phyloP scores from a whole-genome alignment of 345 rosid species.

The Boechera stricta region DNA sequence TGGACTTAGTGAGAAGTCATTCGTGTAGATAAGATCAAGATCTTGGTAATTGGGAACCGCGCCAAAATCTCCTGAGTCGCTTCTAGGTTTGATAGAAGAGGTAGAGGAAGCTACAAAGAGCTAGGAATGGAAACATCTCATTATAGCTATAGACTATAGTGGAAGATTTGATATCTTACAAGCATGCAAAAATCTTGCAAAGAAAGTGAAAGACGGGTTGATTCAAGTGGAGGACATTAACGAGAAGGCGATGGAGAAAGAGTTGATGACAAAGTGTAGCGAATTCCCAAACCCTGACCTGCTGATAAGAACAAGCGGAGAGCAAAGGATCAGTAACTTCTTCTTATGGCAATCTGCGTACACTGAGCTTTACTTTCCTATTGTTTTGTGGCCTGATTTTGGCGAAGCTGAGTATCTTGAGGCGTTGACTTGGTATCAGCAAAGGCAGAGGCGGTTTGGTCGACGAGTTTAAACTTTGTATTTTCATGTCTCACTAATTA shows the following conservation, averaged over 20 bases:
- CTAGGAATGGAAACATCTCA: slow-evolving; percentile 55
- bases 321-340: slow-evolving; percentile 81
- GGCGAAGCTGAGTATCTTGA: slow-evolving; percentile 58
- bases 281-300: slow-evolving; percentile 71
- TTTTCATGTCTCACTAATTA: slow-evolving; percentile 1
- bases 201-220: slow-evolving; percentile 52
- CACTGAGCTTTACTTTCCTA: slow-evolving; percentile 68
- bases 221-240: slow-evolving; percentile 59
- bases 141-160: slow-evolving; percentile 75
- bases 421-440: slow-evolving; percentile 59
- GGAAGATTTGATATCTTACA: slow-evolving; percentile 72
- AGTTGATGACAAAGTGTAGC: slow-evolving; percentile 65
- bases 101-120: slow-evolving; percentile 59
- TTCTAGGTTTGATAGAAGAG: slow-evolving; percentile 46
- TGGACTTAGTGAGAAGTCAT: too few species aligned
- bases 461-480: slow-evolving; percentile 18
- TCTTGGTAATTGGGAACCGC: slow-evolving; percentile 68
- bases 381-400: slow-evolving; percentile 79
- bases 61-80: slow-evolving; percentile 53
- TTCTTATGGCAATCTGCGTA: slow-evolving; percentile 83
- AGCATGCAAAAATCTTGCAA: slow-evolving; percentile 69
- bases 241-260: slow-evolving; percentile 62
- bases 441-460: slow-evolving; percentile 46
- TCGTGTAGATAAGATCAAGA: slow-evolving; percentile 54
- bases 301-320: slow-evolving; percentile 78